phyloP scores from a whole-genome alignment of 164 flowering plant species.

The Amborella trichopoda region DNA sequence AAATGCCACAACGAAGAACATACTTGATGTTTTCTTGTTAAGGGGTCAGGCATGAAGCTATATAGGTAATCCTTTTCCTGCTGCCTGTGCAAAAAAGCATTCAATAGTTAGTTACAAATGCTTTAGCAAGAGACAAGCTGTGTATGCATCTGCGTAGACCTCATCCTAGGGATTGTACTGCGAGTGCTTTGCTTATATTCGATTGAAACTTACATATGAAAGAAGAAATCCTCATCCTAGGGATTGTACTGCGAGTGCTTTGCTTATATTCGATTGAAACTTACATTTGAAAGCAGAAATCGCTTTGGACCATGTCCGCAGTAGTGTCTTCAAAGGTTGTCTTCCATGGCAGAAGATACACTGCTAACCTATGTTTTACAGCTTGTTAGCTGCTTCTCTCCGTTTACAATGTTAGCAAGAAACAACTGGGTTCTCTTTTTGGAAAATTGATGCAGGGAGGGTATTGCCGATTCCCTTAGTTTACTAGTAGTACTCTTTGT shows the following conservation, averaged over 20 bases:
- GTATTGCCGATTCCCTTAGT: too few species aligned
- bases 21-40: conserved; percentile 43
- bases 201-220: conserved; percentile 34
- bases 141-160: too few species aligned
- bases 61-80: conserved; percentile 30
- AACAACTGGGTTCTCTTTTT: conserved; percentile 40
- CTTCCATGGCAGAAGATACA: conserved; percentile 78
- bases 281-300: conserved; percentile 90
- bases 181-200: conserved; percentile 75
- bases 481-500: too few species aligned
- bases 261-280: conserved; percentile 70
- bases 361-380: conserved; percentile 63
- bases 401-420: conserved; percentile 47
- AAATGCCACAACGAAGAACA: conserved; percentile 30
- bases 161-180: conserved; percentile 48
- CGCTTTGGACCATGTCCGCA: conserved; percentile 77
- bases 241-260: conserved; percentile 46
- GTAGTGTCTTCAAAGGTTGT: conserved; percentile 71
- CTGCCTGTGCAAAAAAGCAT: conserved; percentile 63
- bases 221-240: conserved; percentile 54
- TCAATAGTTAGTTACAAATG: too few species aligned
- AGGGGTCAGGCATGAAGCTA: conserved; percentile 64
- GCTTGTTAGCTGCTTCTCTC: conserved; percentile 54
- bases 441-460: too few species aligned
- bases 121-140: too few species aligned